phyloP scores from a whole-genome alignment of 495 filamentous ascomycete species.

The Podospora anserina region DNA sequence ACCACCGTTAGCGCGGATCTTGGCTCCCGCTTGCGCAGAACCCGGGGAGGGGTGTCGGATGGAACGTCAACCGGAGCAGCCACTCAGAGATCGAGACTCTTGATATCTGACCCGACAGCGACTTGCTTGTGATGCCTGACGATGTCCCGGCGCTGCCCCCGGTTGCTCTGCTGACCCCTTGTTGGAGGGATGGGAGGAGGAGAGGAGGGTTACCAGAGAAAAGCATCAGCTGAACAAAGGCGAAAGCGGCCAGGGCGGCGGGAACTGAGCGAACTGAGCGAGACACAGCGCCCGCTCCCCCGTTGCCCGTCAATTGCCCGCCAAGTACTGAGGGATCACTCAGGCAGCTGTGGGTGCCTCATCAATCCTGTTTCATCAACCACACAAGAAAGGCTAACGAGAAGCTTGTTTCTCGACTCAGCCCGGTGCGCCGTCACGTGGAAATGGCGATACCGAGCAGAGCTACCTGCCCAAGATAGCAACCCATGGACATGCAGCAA shows the following conservation, averaged over 20 bases:
- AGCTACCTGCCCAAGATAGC: neutral
- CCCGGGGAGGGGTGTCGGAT: neutral
- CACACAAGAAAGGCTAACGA: neutral
- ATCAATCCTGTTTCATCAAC: conserved; percentile 5
- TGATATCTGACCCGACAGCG: neutral
- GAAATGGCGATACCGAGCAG: neutral
- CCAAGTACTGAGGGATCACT: neutral
- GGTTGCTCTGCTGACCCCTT: neutral
- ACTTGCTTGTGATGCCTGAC: neutral
- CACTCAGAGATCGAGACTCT: neutral
- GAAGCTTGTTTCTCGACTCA: neutral
- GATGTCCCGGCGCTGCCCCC: neutral
- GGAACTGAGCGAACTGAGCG: neutral
- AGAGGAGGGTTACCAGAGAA: neutral
- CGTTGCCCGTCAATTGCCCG: conserved; percentile 4
- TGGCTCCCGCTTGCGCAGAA: neutral
- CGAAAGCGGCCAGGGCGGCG: neutral
- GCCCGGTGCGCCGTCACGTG: neutral
- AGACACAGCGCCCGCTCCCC: neutral
- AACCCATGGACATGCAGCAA: neutral
- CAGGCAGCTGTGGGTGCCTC: neutral
- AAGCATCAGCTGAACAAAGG: neutral
- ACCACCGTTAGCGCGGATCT: neutral
- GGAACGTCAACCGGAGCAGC: neutral
- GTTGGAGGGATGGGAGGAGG: neutral